Conservation (phyloP, 805 yeast species). For the Teunomyces atbi region DNA sequence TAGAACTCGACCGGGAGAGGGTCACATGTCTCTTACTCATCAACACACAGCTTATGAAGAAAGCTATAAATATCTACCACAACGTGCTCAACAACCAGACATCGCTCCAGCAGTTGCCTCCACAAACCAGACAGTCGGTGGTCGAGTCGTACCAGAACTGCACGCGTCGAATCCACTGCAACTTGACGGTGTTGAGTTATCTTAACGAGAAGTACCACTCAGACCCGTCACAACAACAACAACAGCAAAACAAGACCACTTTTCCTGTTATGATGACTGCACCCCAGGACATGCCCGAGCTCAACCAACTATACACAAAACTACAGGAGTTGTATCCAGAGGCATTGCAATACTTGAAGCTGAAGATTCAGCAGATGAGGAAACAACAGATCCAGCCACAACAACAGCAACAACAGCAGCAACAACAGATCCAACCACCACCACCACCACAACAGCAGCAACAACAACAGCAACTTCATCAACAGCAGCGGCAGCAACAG, state of each 20-base stretch:
- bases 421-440: slow-evolving; percentile 11
- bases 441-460: slow-evolving; percentile 1
- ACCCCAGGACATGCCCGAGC: slow-evolving; percentile 56
- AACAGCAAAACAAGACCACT: slow-evolving; percentile 25
- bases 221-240: slow-evolving; percentile 25
- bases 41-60: slow-evolving; percentile 42
- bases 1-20: slow-evolving; percentile 38
- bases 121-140: slow-evolving; percentile 28
- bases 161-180: slow-evolving; percentile 42
- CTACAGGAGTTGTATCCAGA: slow-evolving; percentile 54
- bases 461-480: slow-evolving; percentile 1
- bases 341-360: slow-evolving; percentile 43
- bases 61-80: slow-evolving; percentile 36
- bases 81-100: slow-evolving; percentile 35
- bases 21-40: slow-evolving; percentile 42
- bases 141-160: slow-evolving; percentile 40
- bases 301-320: slow-evolving; percentile 45
- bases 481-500: slow-evolving; percentile 13
- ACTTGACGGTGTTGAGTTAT: slow-evolving; percentile 37
- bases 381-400: slow-evolving; percentile 24
- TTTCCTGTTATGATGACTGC: slow-evolving; percentile 54
- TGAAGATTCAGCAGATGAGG: slow-evolving; percentile 39
- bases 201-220: slow-evolving; percentile 38
- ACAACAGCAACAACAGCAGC: slow-evolving; percentile 9
- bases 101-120: slow-evolving; percentile 30